phyloP scores from a whole-genome alignment of 1,284 basidiomycete genomes.

The Tilletia walkeri region DNA sequence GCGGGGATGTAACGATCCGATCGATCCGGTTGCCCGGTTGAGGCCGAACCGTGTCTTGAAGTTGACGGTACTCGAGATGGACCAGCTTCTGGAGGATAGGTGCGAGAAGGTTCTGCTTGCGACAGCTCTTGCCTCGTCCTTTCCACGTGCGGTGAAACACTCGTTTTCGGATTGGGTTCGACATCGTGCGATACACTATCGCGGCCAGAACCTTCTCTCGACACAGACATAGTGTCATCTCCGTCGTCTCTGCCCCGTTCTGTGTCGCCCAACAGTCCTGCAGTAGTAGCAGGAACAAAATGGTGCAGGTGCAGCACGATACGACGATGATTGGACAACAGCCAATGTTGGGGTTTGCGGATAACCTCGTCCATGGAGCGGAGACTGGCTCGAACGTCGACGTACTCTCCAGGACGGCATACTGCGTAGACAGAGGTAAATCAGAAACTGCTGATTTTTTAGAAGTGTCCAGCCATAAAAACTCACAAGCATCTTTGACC shows the following conservation, averaged over 20 bases:
- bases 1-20: background rate
- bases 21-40: background rate
- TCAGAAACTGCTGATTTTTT: background rate
- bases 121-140: background rate
- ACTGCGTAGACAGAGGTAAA: background rate
- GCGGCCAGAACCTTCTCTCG: conserved; percentile 31
- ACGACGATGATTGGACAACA: conserved; percentile 33
- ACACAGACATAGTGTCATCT: conserved; percentile 21
- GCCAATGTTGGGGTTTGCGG: conserved; percentile 47
- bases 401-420: conserved; percentile 17
- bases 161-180: background rate
- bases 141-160: background rate
- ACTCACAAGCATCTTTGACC: conserved; percentile 39
- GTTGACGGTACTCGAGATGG: background rate
- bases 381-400: conserved; percentile 50
- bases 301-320: conserved; percentile 48
- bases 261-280: conserved; percentile 21
- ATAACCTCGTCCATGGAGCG: conserved; percentile 46
- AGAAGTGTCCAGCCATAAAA: background rate
- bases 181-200: conserved; percentile 2
- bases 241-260: conserved; percentile 29
- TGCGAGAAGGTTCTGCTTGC: background rate
- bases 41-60: background rate
- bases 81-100: conserved; percentile 4
- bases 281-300: conserved; percentile 48